A percentile compares a stretch with the other conserved stretches of the same genome.
Evolutionary conservation across 2,329 filamentous ascomycete genomes (phyloP).

Genomic region (Pestalotiopsis sp.): DNA sequence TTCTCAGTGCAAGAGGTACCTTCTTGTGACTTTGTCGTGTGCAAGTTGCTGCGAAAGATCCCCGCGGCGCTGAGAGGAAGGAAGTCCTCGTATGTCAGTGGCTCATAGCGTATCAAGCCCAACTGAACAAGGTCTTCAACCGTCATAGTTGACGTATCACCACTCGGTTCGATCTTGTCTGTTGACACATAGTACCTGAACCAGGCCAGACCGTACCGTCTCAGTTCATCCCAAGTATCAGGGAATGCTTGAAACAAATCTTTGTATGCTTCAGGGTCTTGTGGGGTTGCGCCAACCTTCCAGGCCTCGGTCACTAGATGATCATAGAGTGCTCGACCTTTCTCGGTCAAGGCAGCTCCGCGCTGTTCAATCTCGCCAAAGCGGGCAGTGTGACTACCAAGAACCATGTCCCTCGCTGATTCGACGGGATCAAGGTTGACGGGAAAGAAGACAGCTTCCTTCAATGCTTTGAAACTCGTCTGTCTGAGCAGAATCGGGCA

Average conservation of each 20-base stretch:
- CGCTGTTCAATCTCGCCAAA: constrained; percentile 13
- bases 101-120: constrained; percentile 4
- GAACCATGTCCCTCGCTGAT: not conserved
- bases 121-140: constrained; percentile 1
- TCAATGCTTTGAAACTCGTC: constrained; percentile 9
- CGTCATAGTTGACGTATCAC: not conserved
- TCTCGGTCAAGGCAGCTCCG: constrained; percentile 2
- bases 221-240: not conserved
- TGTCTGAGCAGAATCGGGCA: constrained; percentile 1
- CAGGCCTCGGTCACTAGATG: constrained; percentile 7
- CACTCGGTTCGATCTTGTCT: not conserved
- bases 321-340: constrained; percentile 5
- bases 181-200: not conserved
- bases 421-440: not conserved
- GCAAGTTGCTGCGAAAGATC: constrained; percentile 8
- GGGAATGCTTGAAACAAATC: constrained; percentile 6
- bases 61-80: constrained; percentile 8
- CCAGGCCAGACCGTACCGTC: not conserved
- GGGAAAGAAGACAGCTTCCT: constrained; percentile 4
- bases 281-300: constrained; percentile 1
- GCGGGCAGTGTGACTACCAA: constrained; percentile 4
- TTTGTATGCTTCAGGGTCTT: constrained; percentile 6
- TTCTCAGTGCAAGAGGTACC: not conserved
- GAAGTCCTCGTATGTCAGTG: constrained; percentile 9
- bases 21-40: not conserved